phyloP scores from a whole-genome alignment of 2,329 filamentous ascomycete species.

The Hysterium pulicare region DNA sequence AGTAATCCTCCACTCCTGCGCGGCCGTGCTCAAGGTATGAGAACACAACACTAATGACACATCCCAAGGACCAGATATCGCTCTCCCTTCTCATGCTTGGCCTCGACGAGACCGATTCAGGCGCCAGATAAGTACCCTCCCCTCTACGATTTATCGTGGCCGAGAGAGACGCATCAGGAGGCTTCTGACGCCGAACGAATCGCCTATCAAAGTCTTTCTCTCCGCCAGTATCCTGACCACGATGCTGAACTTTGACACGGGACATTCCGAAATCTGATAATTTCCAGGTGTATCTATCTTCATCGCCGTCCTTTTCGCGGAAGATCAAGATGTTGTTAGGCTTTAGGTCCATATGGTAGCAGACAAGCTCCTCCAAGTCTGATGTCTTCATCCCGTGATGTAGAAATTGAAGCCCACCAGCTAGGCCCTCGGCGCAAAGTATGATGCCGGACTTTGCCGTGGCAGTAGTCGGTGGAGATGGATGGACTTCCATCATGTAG shows the following conservation, averaged over 20 bases:
- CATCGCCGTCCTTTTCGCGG: conserved; percentile 33
- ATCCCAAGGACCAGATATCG: conserved; percentile 44
- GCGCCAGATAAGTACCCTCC: conserved; percentile 39
- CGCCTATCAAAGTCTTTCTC: conserved; percentile 28
- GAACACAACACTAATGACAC: conserved; percentile 40
- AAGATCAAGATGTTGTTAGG: conserved; percentile 26
- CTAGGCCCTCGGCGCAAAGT: neutral
- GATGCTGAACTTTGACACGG: conserved; percentile 28
- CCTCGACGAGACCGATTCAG: conserved; percentile 35
- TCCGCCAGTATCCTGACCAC: conserved; percentile 7
- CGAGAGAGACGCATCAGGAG: neutral
- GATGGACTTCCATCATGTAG: conserved; percentile 26
- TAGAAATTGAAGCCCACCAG: conserved; percentile 14
- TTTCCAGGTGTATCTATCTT: conserved; percentile 43
- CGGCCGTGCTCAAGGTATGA: conserved; percentile 35
- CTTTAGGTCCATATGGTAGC: conserved; percentile 42
- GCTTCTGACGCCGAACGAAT: conserved; percentile 21
- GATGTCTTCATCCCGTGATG: conserved; percentile 33
- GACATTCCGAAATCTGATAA: conserved; percentile 45
- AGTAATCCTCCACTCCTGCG: neutral
- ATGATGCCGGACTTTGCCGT: neutral
- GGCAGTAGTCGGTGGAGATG: neutral
- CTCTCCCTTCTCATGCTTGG: conserved; percentile 18
- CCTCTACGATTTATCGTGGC: conserved; percentile 25
- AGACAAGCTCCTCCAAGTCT: conserved; percentile 29